Percentiles rank a stretch among this genome's conserved stretches.
phyloP scores from a whole-genome alignment of 495 filamentous ascomycete species.

The Podospora pseudopauciseta region DNA sequence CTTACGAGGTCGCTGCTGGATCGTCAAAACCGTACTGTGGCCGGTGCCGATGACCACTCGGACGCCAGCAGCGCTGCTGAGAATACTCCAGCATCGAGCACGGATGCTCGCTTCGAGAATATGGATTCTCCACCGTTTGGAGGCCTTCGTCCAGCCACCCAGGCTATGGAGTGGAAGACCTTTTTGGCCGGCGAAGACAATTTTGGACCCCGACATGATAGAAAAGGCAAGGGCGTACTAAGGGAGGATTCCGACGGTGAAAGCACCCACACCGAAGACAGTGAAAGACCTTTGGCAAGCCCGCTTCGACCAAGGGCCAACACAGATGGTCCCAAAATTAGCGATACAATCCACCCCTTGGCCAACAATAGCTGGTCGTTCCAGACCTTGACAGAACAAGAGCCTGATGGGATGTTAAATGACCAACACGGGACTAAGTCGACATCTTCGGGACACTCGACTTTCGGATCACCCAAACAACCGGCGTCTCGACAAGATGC shows the following conservation, averaged over 20 bases:
- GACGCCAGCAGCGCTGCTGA: background rate
- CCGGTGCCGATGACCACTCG: conserved; percentile 8
- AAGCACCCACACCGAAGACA: conserved; percentile 10
- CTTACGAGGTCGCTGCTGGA: conserved; percentile 34
- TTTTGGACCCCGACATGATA: background rate
- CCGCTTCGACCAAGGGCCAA: conserved; percentile 34
- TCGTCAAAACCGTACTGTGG: background rate
- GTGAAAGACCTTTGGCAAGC: conserved; percentile 8
- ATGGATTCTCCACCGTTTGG: background rate
- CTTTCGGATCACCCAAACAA: background rate
- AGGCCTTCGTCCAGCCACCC: background rate
- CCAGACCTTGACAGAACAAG: conserved; percentile 24
- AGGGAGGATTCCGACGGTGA: conserved; percentile 8
- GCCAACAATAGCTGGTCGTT: conserved; percentile 53
- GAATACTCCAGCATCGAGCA: background rate
- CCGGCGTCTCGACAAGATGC: background rate
- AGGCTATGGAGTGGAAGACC: background rate
- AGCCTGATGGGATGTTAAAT: background rate
- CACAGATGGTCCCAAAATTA: conserved; percentile 45
- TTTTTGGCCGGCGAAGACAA: background rate
- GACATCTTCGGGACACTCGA: background rate
- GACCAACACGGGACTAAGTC: background rate
- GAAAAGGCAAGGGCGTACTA: conserved; percentile 18
- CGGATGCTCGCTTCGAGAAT: background rate
- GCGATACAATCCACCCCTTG: conserved; percentile 37